Base-by-base conservation (phyloP, 2,329 filamentous ascomycete genomes). In the Aspergillus quadrilineatus region DNA sequence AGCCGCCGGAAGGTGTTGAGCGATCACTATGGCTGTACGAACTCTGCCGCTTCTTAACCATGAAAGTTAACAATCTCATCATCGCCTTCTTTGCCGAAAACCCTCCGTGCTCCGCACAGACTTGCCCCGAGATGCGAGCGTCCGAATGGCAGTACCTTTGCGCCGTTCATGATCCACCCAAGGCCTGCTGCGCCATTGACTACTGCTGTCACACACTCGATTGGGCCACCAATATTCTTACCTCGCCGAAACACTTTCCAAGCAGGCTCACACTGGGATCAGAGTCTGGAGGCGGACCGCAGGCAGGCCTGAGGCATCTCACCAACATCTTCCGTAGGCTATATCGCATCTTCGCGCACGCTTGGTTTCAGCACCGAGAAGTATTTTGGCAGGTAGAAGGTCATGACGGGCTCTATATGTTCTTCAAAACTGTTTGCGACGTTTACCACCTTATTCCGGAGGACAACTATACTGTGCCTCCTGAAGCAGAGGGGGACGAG, bases 131-230 rank as follows among this genome's bases (percentile, higher is more conserved):
- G 77, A 99, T 99, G 94, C 92, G 94, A 69, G 94, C 94, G 2
- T 94, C 90, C 30, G 93, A 99, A 79, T 99, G 94, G 94, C 94
- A 99, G 77, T 99, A 97, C 69, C 85, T 99, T 47, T 99, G 94
- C 77, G 94, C 94, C 50, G 94, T 97, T 3, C 94, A 99, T 73
- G 93, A 97, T 70, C 89, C 92, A 49, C 94, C 94, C 48, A 97
- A 97, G 77, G 90, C 89, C 67, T 99, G 94, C 79, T 97, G 93
- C 75, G 94, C 94, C 50, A 97, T 99, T 69, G 94, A 99, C 77
- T 99, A 99, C 78, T 97, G 92, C 82, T 97, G 93, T 73, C 94
- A 99, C 73, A 99, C 94, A 0, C 86, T 99, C 43, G 94, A 99
- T 77, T 97, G 93, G 91, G 94, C 94, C 2, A 92, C 91, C 56